Conservation (phyloP, 2,329 filamentous ascomycete species). For the Phaeosphaeriaceae sp. region DNA sequence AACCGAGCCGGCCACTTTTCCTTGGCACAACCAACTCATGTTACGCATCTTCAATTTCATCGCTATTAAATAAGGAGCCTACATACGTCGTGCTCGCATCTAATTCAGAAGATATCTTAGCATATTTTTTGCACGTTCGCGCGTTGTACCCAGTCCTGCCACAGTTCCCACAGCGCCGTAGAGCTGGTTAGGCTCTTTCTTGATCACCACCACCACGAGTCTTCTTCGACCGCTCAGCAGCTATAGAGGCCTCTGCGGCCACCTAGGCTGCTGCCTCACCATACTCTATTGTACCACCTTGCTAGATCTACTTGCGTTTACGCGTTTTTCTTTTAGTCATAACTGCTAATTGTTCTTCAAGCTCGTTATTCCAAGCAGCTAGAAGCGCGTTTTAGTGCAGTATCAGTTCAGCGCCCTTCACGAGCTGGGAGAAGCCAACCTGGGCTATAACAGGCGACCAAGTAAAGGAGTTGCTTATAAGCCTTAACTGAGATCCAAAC, state of each 20-base stretch:
- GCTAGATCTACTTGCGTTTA: conserved; percentile 19
- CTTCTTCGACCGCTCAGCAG: background rate
- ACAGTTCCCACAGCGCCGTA: too few species aligned
- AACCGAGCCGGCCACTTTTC: background rate
- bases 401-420: too few species aligned
- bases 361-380: too few species aligned
- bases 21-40: background rate
- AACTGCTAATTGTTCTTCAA: too few species aligned
- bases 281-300: conserved; percentile 22
- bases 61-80: background rate
- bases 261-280: conserved; percentile 16
- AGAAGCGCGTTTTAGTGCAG: too few species aligned
- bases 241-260: conserved; percentile 4
- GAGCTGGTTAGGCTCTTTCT: too few species aligned
- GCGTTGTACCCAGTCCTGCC: background rate
- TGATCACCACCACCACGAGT: too few species aligned
- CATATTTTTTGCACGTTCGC: background rate
- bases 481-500: too few species aligned
- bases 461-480: too few species aligned
- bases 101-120: background rate
- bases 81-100: background rate
- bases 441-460: too few species aligned
- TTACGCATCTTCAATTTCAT: background rate
- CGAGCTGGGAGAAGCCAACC: too few species aligned
- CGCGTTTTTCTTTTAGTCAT: conserved; percentile 3